Evolutionary conservation across 345 rosid species (phyloP).

Genomic region (Schrenkiella parvula): DNA sequence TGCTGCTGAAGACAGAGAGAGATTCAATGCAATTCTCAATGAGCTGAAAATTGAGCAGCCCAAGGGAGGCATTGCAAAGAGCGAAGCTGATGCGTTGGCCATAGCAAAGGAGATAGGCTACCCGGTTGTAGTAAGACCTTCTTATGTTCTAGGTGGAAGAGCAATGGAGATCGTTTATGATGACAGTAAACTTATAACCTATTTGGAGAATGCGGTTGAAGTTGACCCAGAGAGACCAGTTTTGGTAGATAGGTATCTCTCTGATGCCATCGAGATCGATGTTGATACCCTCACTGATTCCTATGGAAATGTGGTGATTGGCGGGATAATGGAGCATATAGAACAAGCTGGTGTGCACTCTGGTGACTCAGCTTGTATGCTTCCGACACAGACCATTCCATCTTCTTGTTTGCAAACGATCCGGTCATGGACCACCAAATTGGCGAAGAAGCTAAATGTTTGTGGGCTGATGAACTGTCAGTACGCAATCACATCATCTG

Average conservation of each 20-base stretch:
- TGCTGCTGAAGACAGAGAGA: constrained; percentile 94
- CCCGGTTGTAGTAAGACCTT: constrained; percentile 94
- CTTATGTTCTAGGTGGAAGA: constrained; percentile 93
- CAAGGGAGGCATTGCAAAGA: constrained; percentile 95
- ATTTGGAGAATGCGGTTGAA: constrained; percentile 87
- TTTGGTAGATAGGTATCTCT: constrained; percentile 77
- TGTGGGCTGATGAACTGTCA: constrained; percentile 98
- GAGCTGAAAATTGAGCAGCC: constrained; percentile 92
- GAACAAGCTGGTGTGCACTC: constrained; percentile 99
- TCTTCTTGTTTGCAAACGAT: constrained; percentile 71
- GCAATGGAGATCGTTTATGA: constrained; percentile 93
- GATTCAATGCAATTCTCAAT: constrained; percentile 75
- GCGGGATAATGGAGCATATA: constrained; percentile 98
- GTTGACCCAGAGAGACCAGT: constrained; percentile 96
- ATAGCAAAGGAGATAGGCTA: constrained; percentile 82
- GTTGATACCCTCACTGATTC: constrained; percentile 88
- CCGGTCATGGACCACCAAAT: constrained; percentile 67
- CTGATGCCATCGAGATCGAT: constrained; percentile 91
- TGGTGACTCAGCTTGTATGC: constrained; percentile 93
- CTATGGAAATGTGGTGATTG: constrained; percentile 75
- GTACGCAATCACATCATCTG: constrained; percentile 74
- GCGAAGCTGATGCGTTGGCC: constrained; percentile 76
- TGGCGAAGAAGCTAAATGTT: constrained; percentile 76
- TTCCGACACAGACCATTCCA: constrained; percentile 81
- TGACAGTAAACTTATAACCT: constrained; percentile 68